Evolutionary conservation across 2,329 filamentous ascomycete genomes (phyloP), one percentile per base, ranked within the genome.

Genomic region (Nannizziopsis barbatae): DNA sequence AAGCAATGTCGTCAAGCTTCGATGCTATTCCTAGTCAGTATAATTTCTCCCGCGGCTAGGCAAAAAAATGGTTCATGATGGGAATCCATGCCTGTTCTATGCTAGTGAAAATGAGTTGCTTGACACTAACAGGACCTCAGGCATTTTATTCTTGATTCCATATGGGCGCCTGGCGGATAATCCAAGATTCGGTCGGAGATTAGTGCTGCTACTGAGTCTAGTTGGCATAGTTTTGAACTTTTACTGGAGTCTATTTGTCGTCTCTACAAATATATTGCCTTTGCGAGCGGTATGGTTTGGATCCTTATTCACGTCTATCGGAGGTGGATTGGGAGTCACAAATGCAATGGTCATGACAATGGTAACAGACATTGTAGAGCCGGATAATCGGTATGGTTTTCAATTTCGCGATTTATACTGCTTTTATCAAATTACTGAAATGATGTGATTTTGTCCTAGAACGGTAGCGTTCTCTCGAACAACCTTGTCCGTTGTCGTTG

Each of bases 1-100:
- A 74, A 53, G 72, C 71, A 1, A 72, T 71, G 60, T 65, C 68
- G 57, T 70, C 71, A 52, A 71, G 71, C 47, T 74, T 73, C 51
- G 69, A 73, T 55, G 68, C 65, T 3, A 50, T 66, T 27, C 51
- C 67, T 33, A 65, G 66, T 65, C 63, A 36, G 62, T 54, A 9
- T 31, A 15, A 12, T 27, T 10, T 41, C 20, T 39, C 18, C n/a
- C 18, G 3, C 18, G 6, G n/a, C 12, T 3, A 18, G 5, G 15
- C 37, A 18, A 15, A 11, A 17, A 20, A 18, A 12, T 40, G 14
- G 15, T 7, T 27, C 22, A 27, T 27, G 22, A 27, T 27, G 22
- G 4, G 22, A n/a, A 27, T 27, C 22, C 22, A 27, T 27, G 22
- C 7, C 22, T 3, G n/a, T n/a, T 7, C 22, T 7, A 27, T 27